A percentile compares a stretch with the other conserved stretches of the same genome.
These are phyloP conservation scores for Acorus calamus DNA, from an alignment of 106 monocot species.

Conservation along the genomic window DNA sequence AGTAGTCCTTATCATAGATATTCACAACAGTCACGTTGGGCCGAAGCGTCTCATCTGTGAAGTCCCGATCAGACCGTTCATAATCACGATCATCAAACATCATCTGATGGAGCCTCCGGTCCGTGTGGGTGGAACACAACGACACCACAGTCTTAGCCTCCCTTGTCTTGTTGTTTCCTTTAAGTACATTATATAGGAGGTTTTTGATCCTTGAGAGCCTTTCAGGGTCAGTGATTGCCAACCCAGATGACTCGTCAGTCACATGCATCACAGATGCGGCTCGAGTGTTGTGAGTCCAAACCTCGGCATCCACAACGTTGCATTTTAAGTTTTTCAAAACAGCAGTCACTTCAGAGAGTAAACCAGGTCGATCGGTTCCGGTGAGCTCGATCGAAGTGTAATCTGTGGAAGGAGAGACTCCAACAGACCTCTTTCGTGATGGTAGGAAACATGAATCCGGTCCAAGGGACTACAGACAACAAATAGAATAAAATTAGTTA, in stretches of 20 bases:
- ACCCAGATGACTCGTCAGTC: constrained; percentile 48
- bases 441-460: constrained; percentile 43
- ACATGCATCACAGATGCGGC: constrained; percentile 86
- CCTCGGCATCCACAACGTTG: constrained; percentile 79
- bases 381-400: constrained; percentile 85
- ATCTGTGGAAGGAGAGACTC: constrained; percentile 36
- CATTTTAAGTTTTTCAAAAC: constrained; percentile 70
- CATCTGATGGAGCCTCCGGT: constrained; percentile 94
- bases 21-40: constrained; percentile 63
- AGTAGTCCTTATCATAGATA: constrained; percentile 78
- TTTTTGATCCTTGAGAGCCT: constrained; percentile 59
- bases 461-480: constrained; percentile 44
- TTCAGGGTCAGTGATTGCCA: constrained; percentile 50
- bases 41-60: constrained; percentile 21
- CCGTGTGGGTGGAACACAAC: constrained; percentile 45
- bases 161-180: constrained; percentile 47
- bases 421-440: constrained; percentile 50
- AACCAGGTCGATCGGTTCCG: constrained; percentile 79
- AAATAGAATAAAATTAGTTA: neutral
- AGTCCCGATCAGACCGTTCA: constrained; percentile 31
- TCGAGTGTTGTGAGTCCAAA: constrained; percentile 85
- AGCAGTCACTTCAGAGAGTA: constrained; percentile 86
- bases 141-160: constrained; percentile 62
- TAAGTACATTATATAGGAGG: constrained; percentile 72
- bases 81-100: constrained; percentile 97